phyloP scores from a whole-genome alignment of 352 stramenopile species.

The Pythium dissotocum region DNA sequence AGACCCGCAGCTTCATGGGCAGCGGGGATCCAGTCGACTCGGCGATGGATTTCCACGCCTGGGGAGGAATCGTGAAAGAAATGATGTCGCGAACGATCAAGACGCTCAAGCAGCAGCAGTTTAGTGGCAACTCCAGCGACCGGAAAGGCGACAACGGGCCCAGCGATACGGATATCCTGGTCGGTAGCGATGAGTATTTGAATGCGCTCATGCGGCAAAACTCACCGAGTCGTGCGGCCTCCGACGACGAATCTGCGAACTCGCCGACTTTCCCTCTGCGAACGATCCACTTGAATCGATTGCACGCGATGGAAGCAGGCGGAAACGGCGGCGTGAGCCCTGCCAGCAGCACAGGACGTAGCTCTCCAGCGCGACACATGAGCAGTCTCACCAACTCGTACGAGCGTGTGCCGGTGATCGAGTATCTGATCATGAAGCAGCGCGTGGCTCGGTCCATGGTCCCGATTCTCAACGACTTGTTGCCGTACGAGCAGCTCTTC shows the following conservation, averaged over 20 bases:
- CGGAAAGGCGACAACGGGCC: neutral
- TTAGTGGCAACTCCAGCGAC: conserved; percentile 1
- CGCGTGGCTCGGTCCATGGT: conserved; percentile 47
- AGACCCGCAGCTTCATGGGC: conserved; percentile 55
- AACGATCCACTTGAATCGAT: conserved; percentile 10
- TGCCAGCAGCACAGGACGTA: conserved; percentile 10
- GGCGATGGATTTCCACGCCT: conserved; percentile 58
- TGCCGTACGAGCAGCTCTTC: conserved; percentile 48
- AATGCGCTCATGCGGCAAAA: neutral
- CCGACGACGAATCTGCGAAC: conserved; percentile 8
- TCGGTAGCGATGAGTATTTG: conserved; percentile 7
- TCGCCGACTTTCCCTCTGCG: conserved; percentile 17
- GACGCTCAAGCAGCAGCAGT: conserved; percentile 12
- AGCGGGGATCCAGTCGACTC: conserved; percentile 58
- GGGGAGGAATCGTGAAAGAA: conserved; percentile 49
- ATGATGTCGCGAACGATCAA: conserved; percentile 40
- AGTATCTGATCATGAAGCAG: conserved; percentile 54
- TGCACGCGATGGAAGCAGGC: conserved; percentile 4
- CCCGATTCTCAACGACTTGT: conserved; percentile 44
- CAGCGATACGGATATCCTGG: neutral
- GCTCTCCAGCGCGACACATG: neutral
- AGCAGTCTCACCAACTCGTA: conserved; percentile 27
- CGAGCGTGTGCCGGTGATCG: conserved; percentile 50
- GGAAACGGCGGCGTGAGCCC: conserved; percentile 6
- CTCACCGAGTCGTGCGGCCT: neutral